Evolutionary conservation across 768 basidiomycete genomes (phyloP).

Genomic region (Trametopsis cervina): DNA sequence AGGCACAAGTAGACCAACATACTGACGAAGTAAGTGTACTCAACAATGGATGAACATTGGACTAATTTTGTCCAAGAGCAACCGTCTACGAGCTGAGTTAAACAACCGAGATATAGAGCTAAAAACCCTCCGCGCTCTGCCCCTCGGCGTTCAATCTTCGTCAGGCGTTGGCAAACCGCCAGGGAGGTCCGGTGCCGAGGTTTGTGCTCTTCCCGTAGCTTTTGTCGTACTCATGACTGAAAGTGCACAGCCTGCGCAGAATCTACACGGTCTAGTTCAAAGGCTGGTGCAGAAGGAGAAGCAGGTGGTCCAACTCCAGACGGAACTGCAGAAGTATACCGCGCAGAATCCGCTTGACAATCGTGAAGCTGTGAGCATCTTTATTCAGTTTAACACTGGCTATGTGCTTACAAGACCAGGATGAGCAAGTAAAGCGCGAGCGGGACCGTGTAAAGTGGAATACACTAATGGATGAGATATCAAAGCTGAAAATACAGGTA

Average conservation of each 20-base stretch:
- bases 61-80: conserved; percentile 31
- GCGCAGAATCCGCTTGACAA: conserved; percentile 48
- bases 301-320: conserved; percentile 67
- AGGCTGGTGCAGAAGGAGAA: conserved; percentile 82
- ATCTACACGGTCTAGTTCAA: conserved; percentile 68
- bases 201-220: conserved; percentile 19
- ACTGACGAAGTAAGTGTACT: conserved; percentile 54
- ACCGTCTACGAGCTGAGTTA: conserved; percentile 44
- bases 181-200: conserved; percentile 53
- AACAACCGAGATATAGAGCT: conserved; percentile 62
- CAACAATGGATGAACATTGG: background rate
- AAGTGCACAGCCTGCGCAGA: conserved; percentile 31
- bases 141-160: conserved; percentile 20
- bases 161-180: conserved; percentile 31
- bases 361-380: conserved; percentile 49
- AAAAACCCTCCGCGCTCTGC: conserved; percentile 54
- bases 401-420: conserved; percentile 32
- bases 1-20: conserved; percentile 53
- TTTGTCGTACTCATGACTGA: conserved; percentile 2
- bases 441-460: conserved; percentile 72
- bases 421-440: conserved; percentile 68
- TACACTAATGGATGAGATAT: conserved; percentile 65
- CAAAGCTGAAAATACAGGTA: conserved; percentile 64
- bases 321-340: conserved; percentile 60
- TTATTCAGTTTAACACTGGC: background rate